Evolutionary conservation across 2,329 filamentous ascomycete species (phyloP).

Genomic region (Metarhizium album): DNA sequence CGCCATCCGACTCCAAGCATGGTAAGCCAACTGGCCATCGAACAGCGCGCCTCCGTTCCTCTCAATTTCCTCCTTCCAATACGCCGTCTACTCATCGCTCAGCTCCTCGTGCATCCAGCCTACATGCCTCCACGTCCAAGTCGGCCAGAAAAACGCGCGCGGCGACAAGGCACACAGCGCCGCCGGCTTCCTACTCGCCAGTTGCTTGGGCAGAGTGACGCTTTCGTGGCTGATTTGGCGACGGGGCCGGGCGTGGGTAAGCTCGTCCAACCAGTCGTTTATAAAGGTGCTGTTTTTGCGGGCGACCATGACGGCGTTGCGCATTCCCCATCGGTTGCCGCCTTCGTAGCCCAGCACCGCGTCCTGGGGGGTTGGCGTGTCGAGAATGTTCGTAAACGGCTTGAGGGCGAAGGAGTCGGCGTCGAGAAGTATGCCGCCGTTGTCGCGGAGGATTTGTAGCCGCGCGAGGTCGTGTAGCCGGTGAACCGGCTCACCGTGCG

Average conservation of each 20-base stretch:
- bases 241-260: not conserved
- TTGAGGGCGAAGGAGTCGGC: constrained; percentile 7
- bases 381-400: constrained; percentile 6
- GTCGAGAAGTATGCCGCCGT: constrained; percentile 10
- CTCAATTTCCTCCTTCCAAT: constrained; percentile 6
- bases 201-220: constrained; percentile 5
- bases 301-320: constrained; percentile 10
- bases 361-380: constrained; percentile 5
- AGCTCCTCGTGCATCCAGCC: constrained; percentile 11
- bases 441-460: constrained; percentile 7
- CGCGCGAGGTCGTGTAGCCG: constrained; percentile 7
- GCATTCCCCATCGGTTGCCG: constrained; percentile 7
- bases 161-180: constrained; percentile 9
- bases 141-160: constrained; percentile 11
- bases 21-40: constrained; percentile 10
- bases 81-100: not conserved
- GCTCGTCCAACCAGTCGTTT: constrained; percentile 7
- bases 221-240: constrained; percentile 5
- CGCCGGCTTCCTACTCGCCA: constrained; percentile 1
- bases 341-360: constrained; percentile 9
- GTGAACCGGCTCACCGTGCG: not conserved
- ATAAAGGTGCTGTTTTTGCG: constrained; percentile 10
- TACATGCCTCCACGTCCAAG: constrained; percentile 9
- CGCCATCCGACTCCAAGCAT: constrained; percentile 10
- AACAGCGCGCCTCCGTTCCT: constrained; percentile 8